These are phyloP conservation scores for Solanum corneliomulleri DNA, from an alignment of 257 asterid species.

Conservation along the genomic window DNA sequence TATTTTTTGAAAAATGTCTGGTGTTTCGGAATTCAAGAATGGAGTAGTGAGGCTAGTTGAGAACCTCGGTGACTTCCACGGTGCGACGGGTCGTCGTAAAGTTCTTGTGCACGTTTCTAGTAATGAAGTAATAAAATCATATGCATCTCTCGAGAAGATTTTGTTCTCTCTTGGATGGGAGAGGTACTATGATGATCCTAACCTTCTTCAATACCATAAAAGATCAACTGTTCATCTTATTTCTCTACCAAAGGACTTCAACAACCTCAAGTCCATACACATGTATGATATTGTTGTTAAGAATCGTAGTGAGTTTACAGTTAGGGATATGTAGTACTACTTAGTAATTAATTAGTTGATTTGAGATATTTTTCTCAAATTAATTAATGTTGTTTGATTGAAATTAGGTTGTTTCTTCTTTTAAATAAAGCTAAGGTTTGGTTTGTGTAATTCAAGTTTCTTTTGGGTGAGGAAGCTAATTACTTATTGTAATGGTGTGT, in stretches of 20 bases:
- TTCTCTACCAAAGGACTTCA: no score
- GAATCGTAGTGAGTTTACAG: slow-evolving; percentile 24
- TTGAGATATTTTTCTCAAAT: neutral
- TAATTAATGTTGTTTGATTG: neutral
- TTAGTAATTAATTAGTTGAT: neutral
- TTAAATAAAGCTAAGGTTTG: neutral
- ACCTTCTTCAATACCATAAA: slow-evolving; percentile 20
- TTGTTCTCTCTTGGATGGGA: slow-evolving; percentile 31
- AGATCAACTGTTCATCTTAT: no score
- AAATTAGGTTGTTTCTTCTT: neutral
- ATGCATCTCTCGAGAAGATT: slow-evolving; percentile 21
- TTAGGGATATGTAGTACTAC: slow-evolving; percentile 13
- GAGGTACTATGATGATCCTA: slow-evolving; percentile 39
- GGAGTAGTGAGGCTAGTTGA: slow-evolving; percentile 30
- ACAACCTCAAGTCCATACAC: slow-evolving; percentile 31
- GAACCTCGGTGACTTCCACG: slow-evolving; percentile 22
- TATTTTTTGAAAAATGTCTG: slow-evolving; percentile 15
- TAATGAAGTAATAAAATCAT: slow-evolving; percentile 25
- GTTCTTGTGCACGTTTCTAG: slow-evolving; percentile 21
- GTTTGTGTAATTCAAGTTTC: neutral
- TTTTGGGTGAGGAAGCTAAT: neutral
- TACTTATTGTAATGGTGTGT: neutral
- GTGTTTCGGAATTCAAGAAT: slow-evolving; percentile 30
- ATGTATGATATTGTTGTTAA: slow-evolving; percentile 32
- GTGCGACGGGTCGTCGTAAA: slow-evolving; percentile 14